Conservation (phyloP, 1,284 basidiomycete species). For the Cerrena zonata region DNA sequence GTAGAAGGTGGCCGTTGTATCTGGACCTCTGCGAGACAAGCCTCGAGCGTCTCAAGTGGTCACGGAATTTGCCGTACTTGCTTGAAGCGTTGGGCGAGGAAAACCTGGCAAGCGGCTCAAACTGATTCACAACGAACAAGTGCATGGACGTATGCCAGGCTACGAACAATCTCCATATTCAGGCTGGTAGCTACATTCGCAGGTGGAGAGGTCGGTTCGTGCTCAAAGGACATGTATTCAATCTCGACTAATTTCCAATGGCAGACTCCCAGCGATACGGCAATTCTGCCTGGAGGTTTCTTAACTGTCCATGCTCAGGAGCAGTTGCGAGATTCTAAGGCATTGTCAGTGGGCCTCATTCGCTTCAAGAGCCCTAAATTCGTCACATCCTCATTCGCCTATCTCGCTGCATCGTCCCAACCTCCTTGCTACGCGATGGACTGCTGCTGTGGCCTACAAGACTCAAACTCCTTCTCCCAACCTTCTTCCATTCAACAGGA, state of each 20-base stretch:
- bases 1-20: neutral
- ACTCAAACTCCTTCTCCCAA: neutral
- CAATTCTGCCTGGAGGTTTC: slow-evolving; percentile 30
- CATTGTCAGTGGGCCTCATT: slow-evolving; percentile 40
- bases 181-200: slow-evolving; percentile 15
- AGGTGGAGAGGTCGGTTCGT: slow-evolving; percentile 16
- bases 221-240: neutral
- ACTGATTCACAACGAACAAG: neutral
- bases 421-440: neutral
- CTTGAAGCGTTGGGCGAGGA: neutral
- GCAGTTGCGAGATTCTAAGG: slow-evolving; percentile 49
- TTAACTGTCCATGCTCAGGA: slow-evolving; percentile 69
- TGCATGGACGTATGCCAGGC: neutral
- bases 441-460: slow-evolving; percentile 3
- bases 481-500: slow-evolving; percentile 5
- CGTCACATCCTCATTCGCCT: slow-evolving; percentile 13
- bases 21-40: neutral
- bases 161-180: neutral
- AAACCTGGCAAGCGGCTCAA: neutral
- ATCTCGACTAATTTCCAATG: neutral
- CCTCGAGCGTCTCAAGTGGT: neutral
- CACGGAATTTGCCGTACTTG: neutral
- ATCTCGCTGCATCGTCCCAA: slow-evolving; percentile 16
- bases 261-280: slow-evolving; percentile 26
- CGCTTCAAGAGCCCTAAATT: slow-evolving; percentile 11